Evolutionary conservation across 129 eudicot genomes (phyloP).

Genomic region (Centrapalus pauciflorus): DNA sequence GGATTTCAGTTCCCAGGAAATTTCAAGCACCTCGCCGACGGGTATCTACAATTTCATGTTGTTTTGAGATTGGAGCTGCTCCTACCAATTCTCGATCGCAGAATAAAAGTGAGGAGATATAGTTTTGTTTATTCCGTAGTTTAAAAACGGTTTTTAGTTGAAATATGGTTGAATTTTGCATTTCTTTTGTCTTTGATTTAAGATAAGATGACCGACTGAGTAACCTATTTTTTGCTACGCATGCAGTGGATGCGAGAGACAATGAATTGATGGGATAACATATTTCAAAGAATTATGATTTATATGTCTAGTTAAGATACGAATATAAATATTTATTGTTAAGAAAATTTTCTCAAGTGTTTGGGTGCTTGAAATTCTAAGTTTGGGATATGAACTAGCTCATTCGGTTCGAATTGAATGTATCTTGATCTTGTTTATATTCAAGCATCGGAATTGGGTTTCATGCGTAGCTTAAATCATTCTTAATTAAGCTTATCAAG

Average conservation of each 20-base stretch:
- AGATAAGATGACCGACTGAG: background rate
- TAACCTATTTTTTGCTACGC: background rate
- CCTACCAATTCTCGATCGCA: slow-evolving; percentile 10
- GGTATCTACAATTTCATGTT: background rate
- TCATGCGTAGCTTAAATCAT: background rate
- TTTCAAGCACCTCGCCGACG: background rate
- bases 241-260: background rate
- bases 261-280: background rate
- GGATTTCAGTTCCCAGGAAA: background rate
- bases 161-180: background rate
- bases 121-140: background rate
- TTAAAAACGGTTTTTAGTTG: background rate
- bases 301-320: background rate
- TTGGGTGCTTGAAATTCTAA: background rate
- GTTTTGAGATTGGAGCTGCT: background rate
- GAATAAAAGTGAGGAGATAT: slow-evolving; percentile 18
- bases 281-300: background rate
- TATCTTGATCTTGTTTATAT: background rate
- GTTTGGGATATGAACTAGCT: background rate
- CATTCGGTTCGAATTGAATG: background rate
- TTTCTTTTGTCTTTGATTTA: background rate
- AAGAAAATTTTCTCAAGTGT: background rate
- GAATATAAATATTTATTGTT: background rate
- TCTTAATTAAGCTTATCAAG: background rate
- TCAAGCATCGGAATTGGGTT: background rate